phyloP scores from a whole-genome alignment of 805 yeast genomes.

The Wickerhamia fluorescens region DNA sequence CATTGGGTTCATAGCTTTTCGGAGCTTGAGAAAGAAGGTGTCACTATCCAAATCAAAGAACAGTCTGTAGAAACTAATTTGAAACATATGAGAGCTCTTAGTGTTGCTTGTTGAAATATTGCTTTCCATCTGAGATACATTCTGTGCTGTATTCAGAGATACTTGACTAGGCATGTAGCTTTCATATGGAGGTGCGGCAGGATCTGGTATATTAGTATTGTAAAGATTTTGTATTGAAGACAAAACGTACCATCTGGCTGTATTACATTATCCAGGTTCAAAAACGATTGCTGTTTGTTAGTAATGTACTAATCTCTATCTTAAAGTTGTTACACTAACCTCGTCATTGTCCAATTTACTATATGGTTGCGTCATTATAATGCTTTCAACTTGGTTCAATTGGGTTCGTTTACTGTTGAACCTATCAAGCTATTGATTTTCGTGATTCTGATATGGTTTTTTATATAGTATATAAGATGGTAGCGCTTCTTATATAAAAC shows the following conservation, averaged over 20 bases:
- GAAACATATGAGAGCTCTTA: slow-evolving; percentile 44
- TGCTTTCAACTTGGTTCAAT: too few species aligned
- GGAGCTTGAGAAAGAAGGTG: slow-evolving; percentile 51
- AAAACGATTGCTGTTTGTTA: slow-evolving; percentile 1
- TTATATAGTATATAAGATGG: too few species aligned
- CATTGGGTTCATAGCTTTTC: slow-evolving; percentile 52
- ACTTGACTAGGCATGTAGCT: too few species aligned
- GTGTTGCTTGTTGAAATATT: too few species aligned
- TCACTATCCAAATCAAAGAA: slow-evolving; percentile 65
- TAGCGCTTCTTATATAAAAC: too few species aligned
- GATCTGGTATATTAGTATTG: slow-evolving; percentile 3
- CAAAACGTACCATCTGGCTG: slow-evolving; percentile 16
- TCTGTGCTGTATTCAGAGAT: too few species aligned
- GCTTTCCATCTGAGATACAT: slow-evolving; percentile 9
- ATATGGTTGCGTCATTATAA: neutral
- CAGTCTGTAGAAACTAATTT: slow-evolving; percentile 52
- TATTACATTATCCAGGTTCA: slow-evolving; percentile 12
- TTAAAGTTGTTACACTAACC: too few species aligned
- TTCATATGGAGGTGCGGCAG: slow-evolving; percentile 7
- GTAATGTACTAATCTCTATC: too few species aligned
- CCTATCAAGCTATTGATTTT: too few species aligned
- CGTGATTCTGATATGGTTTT: too few species aligned
- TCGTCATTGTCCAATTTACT: neutral
- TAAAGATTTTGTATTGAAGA: too few species aligned
- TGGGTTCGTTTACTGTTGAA: too few species aligned